Evolutionary conservation across 257 asterid genomes (phyloP).

Genomic region (Leonotis leonurus): DNA sequence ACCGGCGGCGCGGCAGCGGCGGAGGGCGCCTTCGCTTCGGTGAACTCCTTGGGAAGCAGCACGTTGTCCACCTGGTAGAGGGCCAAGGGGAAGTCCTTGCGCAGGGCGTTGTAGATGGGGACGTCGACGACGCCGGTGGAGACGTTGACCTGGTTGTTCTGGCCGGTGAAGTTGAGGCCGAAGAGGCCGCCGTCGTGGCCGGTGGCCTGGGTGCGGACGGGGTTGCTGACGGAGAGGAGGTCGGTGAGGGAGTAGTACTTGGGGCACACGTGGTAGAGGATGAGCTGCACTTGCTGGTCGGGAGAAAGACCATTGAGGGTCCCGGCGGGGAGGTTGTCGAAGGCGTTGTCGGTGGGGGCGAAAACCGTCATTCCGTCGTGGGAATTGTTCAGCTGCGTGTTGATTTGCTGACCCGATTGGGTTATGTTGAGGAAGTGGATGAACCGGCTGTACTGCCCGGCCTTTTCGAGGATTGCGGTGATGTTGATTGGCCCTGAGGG

Average conservation of each 20-base stretch:
- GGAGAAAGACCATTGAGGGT: conserved; percentile 54
- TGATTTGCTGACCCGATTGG: conserved; percentile 54
- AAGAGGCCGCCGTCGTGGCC: conserved; percentile 46
- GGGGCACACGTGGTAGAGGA: conserved; percentile 60
- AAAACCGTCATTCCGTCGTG: conserved; percentile 69
- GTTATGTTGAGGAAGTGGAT: conserved; percentile 47
- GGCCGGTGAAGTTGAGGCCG: conserved; percentile 48
- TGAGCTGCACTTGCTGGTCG: conserved; percentile 65
- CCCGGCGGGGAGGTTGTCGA: conserved; percentile 66
- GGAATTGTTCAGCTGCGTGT: conserved; percentile 73
- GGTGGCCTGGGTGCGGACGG: conserved; percentile 75
- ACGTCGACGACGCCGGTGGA: conserved; percentile 46
- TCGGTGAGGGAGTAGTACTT: conserved; percentile 44
- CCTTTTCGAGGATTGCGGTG: conserved; percentile 53
- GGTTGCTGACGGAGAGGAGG: conserved; percentile 68
- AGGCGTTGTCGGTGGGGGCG: conserved; percentile 84
- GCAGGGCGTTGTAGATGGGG: conserved; percentile 44
- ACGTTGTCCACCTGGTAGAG: conserved; percentile 73
- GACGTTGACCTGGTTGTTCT: conserved; percentile 50
- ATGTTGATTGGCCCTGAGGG: conserved; percentile 65
- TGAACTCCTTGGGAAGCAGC: conserved; percentile 45
- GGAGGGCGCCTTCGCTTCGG: conserved; percentile 35
- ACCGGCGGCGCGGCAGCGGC: conserved; percentile 36
- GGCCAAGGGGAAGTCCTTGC: conserved; percentile 56
- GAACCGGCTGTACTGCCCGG: conserved; percentile 44